Evolutionary conservation across 495 filamentous ascomycete species (phyloP), one percentile per base, ranked within the genome.

Genomic region (Lepidopterella palustris): DNA sequence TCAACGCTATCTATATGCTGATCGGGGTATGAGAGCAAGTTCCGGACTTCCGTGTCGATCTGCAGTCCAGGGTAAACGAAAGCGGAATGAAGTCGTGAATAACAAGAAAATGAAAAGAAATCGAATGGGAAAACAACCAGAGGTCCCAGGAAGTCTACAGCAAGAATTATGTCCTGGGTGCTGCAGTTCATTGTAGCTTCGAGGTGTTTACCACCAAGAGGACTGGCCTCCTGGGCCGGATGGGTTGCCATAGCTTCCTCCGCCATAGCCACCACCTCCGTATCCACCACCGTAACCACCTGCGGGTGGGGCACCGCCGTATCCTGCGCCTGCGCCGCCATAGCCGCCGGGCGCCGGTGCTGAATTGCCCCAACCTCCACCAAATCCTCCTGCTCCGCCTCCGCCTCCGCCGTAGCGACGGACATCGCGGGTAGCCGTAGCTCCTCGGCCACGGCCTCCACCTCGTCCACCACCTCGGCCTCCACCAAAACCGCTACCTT

Each of bases 171-270:
- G 26, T 58, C 62, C 54, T 32, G 48, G 58, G 58, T 27, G 35
- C 57, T 53, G 45, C 32, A 27, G 49, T 13, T 15, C 23, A 35
- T 58, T 53, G 45, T 45, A 27, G 49, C 18, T 15, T 48, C 15
- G 39, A 23, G 21, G 13, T 27, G 55, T 84, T 81, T 96, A 97
- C 93, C 92, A 98, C 93, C 93, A 98, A 64, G 87, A 92, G 62
- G 84, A 89, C 73, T 88, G 87, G 65, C 87, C 87, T 59, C 85
- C 87, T 65, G 85, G 78, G 67, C 89, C 90, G 55, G 86, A 86
- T 58, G 90, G 90, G 77, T 95, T 95, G 71, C 91, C 92, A 72
- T 90, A 90, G 67, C 80, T 71, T 61, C 87, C 84, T 29, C 73
- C 73, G 56, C 68, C 74, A 55, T 70, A 73, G 45, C 70, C 70